Percentiles rank a stretch among this genome's conserved stretches.
Evolutionary conservation across 202 grass and related monocot species (phyloP).

Genomic region (Setaria viridis): DNA sequence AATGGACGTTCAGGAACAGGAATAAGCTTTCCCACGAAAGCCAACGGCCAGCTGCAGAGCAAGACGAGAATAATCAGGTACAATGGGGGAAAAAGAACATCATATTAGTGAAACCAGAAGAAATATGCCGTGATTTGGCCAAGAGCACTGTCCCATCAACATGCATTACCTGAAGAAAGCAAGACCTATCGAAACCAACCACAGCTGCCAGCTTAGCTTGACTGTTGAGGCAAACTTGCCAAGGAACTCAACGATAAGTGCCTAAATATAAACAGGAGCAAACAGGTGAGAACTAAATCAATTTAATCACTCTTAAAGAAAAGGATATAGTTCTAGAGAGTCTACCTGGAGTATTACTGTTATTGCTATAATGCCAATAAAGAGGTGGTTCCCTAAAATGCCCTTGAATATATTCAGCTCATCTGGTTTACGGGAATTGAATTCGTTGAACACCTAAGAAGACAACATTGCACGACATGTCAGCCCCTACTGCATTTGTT

Average conservation of each 20-base stretch:
- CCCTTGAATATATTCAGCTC: constrained; percentile 90
- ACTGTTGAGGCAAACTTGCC: constrained; percentile 83
- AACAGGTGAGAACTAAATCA: constrained; percentile 23
- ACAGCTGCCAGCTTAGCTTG: constrained; percentile 83
- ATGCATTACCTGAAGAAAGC: constrained; percentile 62
- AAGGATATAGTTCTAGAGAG: neutral
- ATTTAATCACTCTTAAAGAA: neutral
- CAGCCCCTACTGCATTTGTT: neutral
- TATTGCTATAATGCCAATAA: constrained; percentile 67
- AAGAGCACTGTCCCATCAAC: neutral
- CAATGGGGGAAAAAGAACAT: neutral
- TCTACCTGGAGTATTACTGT: constrained; percentile 86
- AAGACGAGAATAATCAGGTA: constrained; percentile 25
- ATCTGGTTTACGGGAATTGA: constrained; percentile 89
- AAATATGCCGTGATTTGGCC: neutral
- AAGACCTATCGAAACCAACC: constrained; percentile 84
- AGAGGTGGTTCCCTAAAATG: constrained; percentile 69
- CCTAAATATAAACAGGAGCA: constrained; percentile 51
- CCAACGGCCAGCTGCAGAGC: constrained; percentile 77
- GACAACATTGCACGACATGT: constrained; percentile 14
- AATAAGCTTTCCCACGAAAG: constrained; percentile 79
- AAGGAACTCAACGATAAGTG: constrained; percentile 89
- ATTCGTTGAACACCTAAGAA: constrained; percentile 85
- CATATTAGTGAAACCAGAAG: neutral
- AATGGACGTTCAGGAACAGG: constrained; percentile 68